Percentiles rank a stretch among this genome's conserved stretches.
phyloP scores from a whole-genome alignment of 176 grass and related monocot genomes.

The Miscanthus lutarioriparius region DNA sequence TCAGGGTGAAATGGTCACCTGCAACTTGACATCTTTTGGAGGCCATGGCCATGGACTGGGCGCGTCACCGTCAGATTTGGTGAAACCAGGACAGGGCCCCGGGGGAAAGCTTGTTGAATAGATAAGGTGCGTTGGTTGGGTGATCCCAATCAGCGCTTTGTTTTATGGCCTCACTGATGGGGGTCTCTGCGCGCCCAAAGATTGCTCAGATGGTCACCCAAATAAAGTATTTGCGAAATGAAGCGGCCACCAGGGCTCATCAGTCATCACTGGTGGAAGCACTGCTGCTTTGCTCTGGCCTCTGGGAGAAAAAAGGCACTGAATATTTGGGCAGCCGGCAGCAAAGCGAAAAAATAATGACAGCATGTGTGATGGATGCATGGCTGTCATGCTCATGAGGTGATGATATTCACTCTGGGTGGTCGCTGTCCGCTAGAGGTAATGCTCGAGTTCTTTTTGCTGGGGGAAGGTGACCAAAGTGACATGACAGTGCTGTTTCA shows the following conservation, averaged over 20 bases:
- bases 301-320: conserved; percentile 9
- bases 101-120: conserved; percentile 36
- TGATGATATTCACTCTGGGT: conserved; percentile 17
- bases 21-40: conserved; percentile 38
- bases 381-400: conserved; percentile 23
- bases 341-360: conserved; percentile 24
- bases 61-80: conserved; percentile 54
- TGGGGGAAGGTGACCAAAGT: conserved; percentile 32
- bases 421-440: conserved; percentile 18
- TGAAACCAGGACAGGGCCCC: conserved; percentile 19
- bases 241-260: conserved; percentile 3
- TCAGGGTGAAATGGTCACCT: conserved; percentile 32
- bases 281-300: background rate
- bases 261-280: conserved; percentile 9
- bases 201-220: conserved; percentile 32
- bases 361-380: conserved; percentile 20
- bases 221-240: conserved; percentile 35
- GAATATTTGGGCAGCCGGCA: conserved; percentile 12
- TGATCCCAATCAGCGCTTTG: conserved; percentile 60
- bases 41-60: background rate
- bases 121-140: conserved; percentile 75
- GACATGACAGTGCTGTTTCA: conserved; percentile 30
- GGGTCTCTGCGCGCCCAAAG: background rate
- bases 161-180: conserved; percentile 47
- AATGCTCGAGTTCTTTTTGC: conserved; percentile 41